These are phyloP conservation scores for Tubosaeta sp. DNA, from an alignment of 768 basidiomycete species.

Conservation along the genomic window DNA sequence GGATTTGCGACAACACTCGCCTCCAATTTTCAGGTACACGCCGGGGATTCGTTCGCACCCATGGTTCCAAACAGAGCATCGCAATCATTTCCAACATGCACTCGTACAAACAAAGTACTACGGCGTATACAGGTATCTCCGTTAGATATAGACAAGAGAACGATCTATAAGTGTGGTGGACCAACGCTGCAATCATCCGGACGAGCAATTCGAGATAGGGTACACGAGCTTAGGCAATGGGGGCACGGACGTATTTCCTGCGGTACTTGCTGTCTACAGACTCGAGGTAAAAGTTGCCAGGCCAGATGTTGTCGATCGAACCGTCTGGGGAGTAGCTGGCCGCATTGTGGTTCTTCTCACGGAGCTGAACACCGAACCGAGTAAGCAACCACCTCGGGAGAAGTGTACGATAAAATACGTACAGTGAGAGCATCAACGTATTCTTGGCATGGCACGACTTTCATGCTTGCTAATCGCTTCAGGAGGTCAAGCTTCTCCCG, in stretches of 20 bases:
- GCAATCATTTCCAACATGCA: neutral
- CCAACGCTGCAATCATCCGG: neutral
- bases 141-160: neutral
- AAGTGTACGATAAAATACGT: conserved; percentile 20
- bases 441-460: conserved; percentile 87
- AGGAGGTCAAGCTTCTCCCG: conserved; percentile 76
- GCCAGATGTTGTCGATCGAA: conserved; percentile 88
- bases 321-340: conserved; percentile 82
- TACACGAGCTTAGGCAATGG: conserved; percentile 22
- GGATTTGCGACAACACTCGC: too few species aligned
- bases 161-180: conserved; percentile 9
- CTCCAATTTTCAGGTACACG: too few species aligned
- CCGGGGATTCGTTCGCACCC: too few species aligned
- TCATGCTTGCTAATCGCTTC: conserved; percentile 75
- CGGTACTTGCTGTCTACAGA: conserved; percentile 88
- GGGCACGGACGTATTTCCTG: conserved; percentile 69
- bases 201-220: neutral
- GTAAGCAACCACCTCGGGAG: neutral
- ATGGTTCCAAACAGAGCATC: too few species aligned
- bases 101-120: conserved; percentile 11
- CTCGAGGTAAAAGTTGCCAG: conserved; percentile 89
- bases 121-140: conserved; percentile 6
- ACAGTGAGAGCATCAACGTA: conserved; percentile 82
- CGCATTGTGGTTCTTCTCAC: conserved; percentile 95
- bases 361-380: conserved; percentile 53